Evolutionary conservation across 169 alveolate genomes (phyloP).

Genomic region (Plasmodium gonderi): DNA sequence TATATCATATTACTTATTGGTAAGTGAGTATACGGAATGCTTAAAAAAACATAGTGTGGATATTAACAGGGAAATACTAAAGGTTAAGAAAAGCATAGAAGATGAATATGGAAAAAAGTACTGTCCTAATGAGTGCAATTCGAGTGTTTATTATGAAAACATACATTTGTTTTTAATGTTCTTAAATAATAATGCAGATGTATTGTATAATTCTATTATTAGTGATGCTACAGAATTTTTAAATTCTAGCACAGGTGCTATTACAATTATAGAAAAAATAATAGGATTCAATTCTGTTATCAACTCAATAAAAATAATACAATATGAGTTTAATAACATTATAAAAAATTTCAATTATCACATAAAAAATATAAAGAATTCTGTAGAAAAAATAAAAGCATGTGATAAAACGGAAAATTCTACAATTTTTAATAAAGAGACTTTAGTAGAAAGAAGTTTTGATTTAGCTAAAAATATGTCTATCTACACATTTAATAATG

Average conservation of each 20-base stretch:
- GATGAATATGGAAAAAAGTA: not conserved
- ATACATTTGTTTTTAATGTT: not conserved
- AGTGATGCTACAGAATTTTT: slow-evolving; percentile 8
- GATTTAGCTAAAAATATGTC: slow-evolving; percentile 17
- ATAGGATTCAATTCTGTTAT: not conserved
- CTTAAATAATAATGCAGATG: not conserved
- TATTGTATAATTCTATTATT: not conserved
- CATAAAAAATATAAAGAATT: not conserved
- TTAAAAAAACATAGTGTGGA: not conserved
- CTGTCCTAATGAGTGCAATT: slow-evolving; percentile 1
- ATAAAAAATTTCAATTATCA: slow-evolving; percentile 24
- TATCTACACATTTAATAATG: not conserved
- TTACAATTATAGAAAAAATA: not conserved
- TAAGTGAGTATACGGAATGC: slow-evolving; percentile 1
- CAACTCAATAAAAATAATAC: slow-evolving; percentile 4
- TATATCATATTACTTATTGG: not conserved
- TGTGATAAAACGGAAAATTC: not conserved
- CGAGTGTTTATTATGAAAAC: not conserved
- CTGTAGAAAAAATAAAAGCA: not conserved
- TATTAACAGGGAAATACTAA: not conserved
- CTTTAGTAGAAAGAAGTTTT: not conserved
- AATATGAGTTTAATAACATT: not conserved
- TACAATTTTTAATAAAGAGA: not conserved
- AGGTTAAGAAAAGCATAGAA: not conserved
- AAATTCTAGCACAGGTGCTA: not conserved